Base-by-base conservation (phyloP, 805 yeast genomes). In the Zygosaccharomyces pseudorouxii region DNA sequence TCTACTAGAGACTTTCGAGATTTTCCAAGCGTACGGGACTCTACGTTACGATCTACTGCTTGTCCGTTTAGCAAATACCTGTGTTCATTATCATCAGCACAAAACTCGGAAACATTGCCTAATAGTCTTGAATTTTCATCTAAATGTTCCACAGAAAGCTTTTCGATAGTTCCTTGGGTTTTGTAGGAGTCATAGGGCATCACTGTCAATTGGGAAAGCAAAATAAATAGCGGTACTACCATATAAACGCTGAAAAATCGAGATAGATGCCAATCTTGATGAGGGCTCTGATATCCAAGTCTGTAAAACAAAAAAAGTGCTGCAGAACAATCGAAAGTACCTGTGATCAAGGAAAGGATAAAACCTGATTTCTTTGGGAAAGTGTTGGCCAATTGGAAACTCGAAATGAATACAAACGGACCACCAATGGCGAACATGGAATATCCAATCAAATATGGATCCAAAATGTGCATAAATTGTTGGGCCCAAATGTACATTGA, bases 301-400 rank as follows among this genome's bases (percentile, higher is more conserved):
- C 96, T 72, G 70, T 89, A 92, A 9, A 78, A 57, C 56, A 89
- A 72, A 62, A 90, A 90, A 41, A 90, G 75, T 0, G 96, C 97
- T n/a, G 95, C 81, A 1, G 96, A 86, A 0, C 96, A 77, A 66
- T 92, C 97, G 62, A 90, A 89, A 0, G 96, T 89, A n/a, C 97
- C 97, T 0, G 97, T 88, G 44, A 90, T 69, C 14, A 88, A 67
- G 0, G 97, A 96, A 55, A 89, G 69, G 18, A 89, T 74, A 40
- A 86, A 75, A 0, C 97, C 97, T 3, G 95, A 84, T 58, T 79
- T 80, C 37, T 78, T 77, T 2, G 96, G 96, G 68, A 89, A 87
- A 23, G 86, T 78, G 63, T 89, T 90, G 5, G 97, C 86, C 63
- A 90, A 73, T 61, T 90, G 97, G 75, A 90, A 89, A 52, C 89